These are phyloP conservation scores for Aspergillus nanangensis DNA, from an alignment of 495 filamentous ascomycete genomes.

Conservation along the genomic window DNA sequence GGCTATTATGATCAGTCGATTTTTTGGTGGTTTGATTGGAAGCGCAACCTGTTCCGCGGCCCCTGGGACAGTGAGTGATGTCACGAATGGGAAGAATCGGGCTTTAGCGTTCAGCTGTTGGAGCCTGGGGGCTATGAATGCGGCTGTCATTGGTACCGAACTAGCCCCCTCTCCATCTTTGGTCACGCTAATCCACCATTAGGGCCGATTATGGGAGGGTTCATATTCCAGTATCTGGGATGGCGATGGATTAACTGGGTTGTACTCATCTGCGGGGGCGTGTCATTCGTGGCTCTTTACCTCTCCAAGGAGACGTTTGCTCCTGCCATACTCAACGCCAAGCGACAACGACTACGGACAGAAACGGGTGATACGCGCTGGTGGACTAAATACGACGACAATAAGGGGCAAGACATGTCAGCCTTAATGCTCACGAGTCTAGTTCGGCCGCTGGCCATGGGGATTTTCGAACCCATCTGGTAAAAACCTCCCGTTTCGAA, in stretches of 20 bases:
- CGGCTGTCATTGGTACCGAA: constrained; percentile 33
- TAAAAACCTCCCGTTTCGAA: constrained; percentile 46
- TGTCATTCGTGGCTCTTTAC: constrained; percentile 42
- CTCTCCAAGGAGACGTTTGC: constrained; percentile 67
- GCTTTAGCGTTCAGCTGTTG: constrained; percentile 65
- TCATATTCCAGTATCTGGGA: constrained; percentile 65
- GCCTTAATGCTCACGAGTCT: constrained; percentile 53
- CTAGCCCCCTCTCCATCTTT: not conserved
- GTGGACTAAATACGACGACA: constrained; percentile 60
- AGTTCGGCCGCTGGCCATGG: constrained; percentile 59
- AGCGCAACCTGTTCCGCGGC: constrained; percentile 64
- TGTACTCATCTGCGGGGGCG: constrained; percentile 60
- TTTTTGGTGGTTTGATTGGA: constrained; percentile 61
- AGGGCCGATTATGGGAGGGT: constrained; percentile 64
- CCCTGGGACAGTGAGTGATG: constrained; percentile 73
- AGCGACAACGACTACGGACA: constrained; percentile 52
- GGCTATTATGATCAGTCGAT: constrained; percentile 54
- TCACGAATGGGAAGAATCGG: constrained; percentile 60
- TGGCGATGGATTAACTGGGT: constrained; percentile 84
- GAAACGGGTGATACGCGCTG: constrained; percentile 60
- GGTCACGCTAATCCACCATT: constrained; percentile 23
- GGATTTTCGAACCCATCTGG: constrained; percentile 67
- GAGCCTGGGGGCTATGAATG: constrained; percentile 68
- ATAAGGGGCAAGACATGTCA: constrained; percentile 28
- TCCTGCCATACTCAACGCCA: constrained; percentile 54